Evolutionary conservation across 805 yeast species (phyloP), one percentile per base, ranked within the genome.

Genomic region (Ogataea siamensis): DNA sequence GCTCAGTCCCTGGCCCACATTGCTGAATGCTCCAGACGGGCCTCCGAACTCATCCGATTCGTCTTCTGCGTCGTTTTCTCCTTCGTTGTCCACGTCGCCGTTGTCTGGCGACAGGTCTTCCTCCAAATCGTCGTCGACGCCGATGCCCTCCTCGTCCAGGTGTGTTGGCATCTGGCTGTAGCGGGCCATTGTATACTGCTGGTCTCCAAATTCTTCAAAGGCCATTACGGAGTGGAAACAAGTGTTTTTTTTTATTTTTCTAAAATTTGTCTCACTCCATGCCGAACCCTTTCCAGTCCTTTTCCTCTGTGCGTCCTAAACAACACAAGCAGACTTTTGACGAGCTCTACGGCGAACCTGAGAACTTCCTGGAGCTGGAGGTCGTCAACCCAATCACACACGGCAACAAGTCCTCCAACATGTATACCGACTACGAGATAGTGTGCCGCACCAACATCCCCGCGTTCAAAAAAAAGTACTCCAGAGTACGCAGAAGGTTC

Each of bases 311-410:
- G 9, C 53, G 52, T 16, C 43, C 52, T 11, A 51, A 46, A 36
- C 61, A 54, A 16, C 62, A 61, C 67, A 43, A 64, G 43, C 91
- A 83, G 59, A 72, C 87, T 3, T 81, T 80, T 58, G 84, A 78
- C 46, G 95, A 87, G 52, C 73, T 85, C 28, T 93, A 93, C 56
- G 96, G 94, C 0, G 95, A 85, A 52, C 98, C 97, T 0, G 98
- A 93, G 61, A 87, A 87, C 63, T 87, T 88, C 55, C 71, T 91
- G 27, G 99, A 91, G 63, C 80, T 93, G 23, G 97, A 89, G 60
- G 95, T 88, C 42, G 68, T 74, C 18, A 81, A 81, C 57, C 94
- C 95, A 8, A 76, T 78, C 46, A 87, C 95, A 0, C 94, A 86
- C 53, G 78, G 76, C 1, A 63, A 65, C 15, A 63, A 78, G 21